Evolutionary conservation across 2,329 filamentous ascomycete species (phyloP).

Genomic region (Aspergillus alliaceus): DNA sequence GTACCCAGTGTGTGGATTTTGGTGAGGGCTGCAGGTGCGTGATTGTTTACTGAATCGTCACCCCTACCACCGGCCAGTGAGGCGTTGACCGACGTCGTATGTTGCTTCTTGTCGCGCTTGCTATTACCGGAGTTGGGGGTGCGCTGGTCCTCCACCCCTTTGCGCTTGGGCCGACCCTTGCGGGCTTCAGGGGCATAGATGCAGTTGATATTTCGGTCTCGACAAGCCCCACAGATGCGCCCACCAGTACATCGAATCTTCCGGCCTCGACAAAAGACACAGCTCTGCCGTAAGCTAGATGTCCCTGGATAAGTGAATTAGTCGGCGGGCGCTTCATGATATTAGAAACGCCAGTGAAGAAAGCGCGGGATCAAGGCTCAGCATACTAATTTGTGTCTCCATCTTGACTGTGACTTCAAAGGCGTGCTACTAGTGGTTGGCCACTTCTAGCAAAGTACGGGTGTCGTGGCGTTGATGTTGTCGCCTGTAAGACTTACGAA

Average conservation of each 20-base stretch:
- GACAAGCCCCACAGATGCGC: constrained; percentile 5
- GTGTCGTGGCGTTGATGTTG: not conserved
- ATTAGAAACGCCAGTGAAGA: not conserved
- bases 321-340: not conserved
- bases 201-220: constrained; percentile 6
- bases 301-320: constrained; percentile 4
- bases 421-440: not conserved
- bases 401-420: not conserved
- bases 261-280: constrained; percentile 6
- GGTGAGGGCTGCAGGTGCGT: not conserved
- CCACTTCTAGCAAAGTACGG: not conserved
- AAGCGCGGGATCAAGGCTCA: not conserved
- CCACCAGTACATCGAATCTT: constrained; percentile 10
- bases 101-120: not conserved
- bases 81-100: not conserved
- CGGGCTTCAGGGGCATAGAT: constrained; percentile 9
- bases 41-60: not conserved
- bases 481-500: not conserved
- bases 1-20: not conserved
- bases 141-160: not conserved
- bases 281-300: constrained; percentile 6
- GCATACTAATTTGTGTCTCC: not conserved
- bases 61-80: not conserved
- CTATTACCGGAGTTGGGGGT: not conserved
- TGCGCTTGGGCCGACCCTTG: constrained; percentile 7